These are phyloP conservation scores for Trypanosoma avium DNA, from an alignment of 208 protist species.

Conservation along the genomic window DNA sequence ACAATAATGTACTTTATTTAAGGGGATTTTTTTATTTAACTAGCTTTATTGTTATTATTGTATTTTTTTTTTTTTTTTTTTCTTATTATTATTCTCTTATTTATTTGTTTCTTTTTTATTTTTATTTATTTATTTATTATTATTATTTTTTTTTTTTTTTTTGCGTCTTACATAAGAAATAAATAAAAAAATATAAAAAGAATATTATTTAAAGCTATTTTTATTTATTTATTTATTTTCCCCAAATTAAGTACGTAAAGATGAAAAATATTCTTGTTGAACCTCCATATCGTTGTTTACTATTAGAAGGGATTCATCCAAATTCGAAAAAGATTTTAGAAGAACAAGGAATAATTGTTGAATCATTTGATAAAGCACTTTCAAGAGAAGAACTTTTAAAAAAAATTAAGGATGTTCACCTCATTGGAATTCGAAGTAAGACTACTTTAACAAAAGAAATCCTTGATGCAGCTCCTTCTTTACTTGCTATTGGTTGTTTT, in stretches of 20 bases:
- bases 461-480: slow-evolving; percentile 63
- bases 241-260: background rate
- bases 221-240: slow-evolving; percentile 1
- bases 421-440: slow-evolving; percentile 93
- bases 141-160: background rate
- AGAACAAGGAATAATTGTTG: slow-evolving; percentile 79
- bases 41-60: slow-evolving; percentile 6
- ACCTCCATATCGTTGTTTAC: slow-evolving; percentile 55
- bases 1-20: too few species aligned
- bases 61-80: slow-evolving; percentile 1
- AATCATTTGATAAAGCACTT: slow-evolving; percentile 58
- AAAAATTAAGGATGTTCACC: slow-evolving; percentile 84
- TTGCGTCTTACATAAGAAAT: background rate
- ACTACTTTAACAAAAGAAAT: slow-evolving; percentile 81
- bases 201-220: background rate
- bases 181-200: background rate
- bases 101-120: slow-evolving; percentile 6
- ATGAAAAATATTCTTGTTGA: slow-evolving; percentile 41
- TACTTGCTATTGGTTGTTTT: slow-evolving; percentile 93
- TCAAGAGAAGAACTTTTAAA: slow-evolving; percentile 67
- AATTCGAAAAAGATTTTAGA: slow-evolving; percentile 78
- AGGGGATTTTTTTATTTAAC: too few species aligned
- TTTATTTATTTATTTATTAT: slow-evolving; percentile 2
- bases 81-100: background rate
- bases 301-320: slow-evolving; percentile 88